Base-by-base conservation (phyloP, 441 rosid species). In the Croton laevigatus region DNA sequence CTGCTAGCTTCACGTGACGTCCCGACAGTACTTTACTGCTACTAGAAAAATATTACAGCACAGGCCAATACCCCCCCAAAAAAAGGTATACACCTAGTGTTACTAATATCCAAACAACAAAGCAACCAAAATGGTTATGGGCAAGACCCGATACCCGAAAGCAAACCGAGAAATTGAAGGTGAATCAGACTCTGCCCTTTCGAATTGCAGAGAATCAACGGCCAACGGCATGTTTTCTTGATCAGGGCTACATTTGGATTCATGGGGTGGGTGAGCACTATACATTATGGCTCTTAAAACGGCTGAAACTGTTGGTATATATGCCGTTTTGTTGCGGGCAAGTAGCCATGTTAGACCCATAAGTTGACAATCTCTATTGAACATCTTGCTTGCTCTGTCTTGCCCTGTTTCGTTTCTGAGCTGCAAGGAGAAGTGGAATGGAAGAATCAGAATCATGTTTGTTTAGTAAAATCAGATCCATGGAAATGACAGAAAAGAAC, bases 181-280 rank as follows among this genome's bases (percentile, higher is more conserved):
- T 6, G 88, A 75, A 9, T 87, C 68, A 14, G 93, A 78, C 64
- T 73, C 77, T 34, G 82, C 75, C 67, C 42, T 78, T 36, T 83
- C 83, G 66, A 95, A 84, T 84, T 92, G 95, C n/a, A 93, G 89
- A 55, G 99, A 95, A 82, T 95, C 99, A 53, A 93, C 98, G 46
- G 99, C 99, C 68, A 95, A 81, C 2, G 99, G 99, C 99, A 95
- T 95, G 90, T 93, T 91, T 84, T 95, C 99, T 73, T 93, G 98
- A 82, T 91, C 99, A 13, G 98, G 97, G 76, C 97, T 95, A 48
- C 99, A 95, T 77, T 82, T 89, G 70, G 89, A 81, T 74, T 83
- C 81, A 73, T 84, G 94, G 11, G 90, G 87, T 22, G 93, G 91
- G 80, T 86, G 90, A 6, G 94, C 77, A 59, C 91, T 95, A 79